Evolutionary conservation across 1,284 basidiomycete species (phyloP).

Genomic region (Takashimella tepidaria): DNA sequence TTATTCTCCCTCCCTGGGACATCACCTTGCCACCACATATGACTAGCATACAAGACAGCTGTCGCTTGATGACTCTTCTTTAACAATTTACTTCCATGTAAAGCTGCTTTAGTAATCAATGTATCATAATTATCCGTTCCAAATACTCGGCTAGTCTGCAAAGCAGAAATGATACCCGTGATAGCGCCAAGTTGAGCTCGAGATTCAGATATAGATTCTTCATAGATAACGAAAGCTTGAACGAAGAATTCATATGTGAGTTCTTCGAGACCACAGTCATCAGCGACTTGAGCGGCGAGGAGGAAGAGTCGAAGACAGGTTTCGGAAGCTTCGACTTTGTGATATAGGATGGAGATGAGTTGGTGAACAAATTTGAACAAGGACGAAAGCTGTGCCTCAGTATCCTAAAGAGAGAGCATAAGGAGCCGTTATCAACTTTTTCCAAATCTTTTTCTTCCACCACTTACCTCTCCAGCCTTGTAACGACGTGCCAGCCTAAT

Average conservation of each 20-base stretch:
- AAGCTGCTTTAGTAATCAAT: slow-evolving; percentile 87
- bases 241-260: slow-evolving; percentile 93
- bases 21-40: slow-evolving; percentile 91
- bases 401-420: too few species aligned
- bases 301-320: slow-evolving; percentile 87
- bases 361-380: slow-evolving; percentile 91
- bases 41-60: slow-evolving; percentile 87
- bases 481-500: slow-evolving; percentile 86
- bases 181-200: slow-evolving; percentile 89
- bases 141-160: slow-evolving; percentile 79
- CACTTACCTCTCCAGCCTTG: slow-evolving; percentile 58
- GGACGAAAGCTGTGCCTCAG: slow-evolving; percentile 70
- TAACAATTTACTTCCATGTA: slow-evolving; percentile 85
- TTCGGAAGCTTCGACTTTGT: slow-evolving; percentile 81
- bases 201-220: slow-evolving; percentile 88
- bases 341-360: slow-evolving; percentile 81
- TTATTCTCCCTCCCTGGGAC: slow-evolving; percentile 50
- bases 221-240: slow-evolving; percentile 90
- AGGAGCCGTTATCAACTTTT: too few species aligned
- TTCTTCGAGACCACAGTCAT: slow-evolving; percentile 88
- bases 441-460: too few species aligned
- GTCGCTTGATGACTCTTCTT: slow-evolving; percentile 96
- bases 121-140: slow-evolving; percentile 90
- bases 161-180: slow-evolving; percentile 79
- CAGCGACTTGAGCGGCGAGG: slow-evolving; percentile 85